Percentiles rank a stretch among this genome's conserved stretches.
phyloP scores from a whole-genome alignment of 2,329 filamentous ascomycete genomes.

The Verticillium albo-atrum region DNA sequence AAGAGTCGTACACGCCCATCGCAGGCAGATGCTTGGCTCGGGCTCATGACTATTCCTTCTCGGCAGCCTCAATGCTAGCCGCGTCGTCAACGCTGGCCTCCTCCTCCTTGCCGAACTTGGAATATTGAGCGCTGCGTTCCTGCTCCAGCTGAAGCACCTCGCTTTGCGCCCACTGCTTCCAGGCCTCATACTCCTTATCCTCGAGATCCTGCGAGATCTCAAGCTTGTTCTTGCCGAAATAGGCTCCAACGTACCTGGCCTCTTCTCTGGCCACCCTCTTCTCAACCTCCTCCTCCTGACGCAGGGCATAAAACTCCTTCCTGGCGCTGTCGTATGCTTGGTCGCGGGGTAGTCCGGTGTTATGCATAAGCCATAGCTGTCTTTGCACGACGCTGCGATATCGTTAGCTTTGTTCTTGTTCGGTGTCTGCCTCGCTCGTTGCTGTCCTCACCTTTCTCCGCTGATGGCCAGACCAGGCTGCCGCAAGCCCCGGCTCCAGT shows the following conservation, averaged over 20 bases:
- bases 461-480: slow-evolving; percentile 74
- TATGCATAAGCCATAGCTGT: slow-evolving; percentile 79
- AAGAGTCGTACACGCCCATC: background rate
- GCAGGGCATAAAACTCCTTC: slow-evolving; percentile 83
- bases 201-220: slow-evolving; percentile 81
- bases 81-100: slow-evolving; percentile 16
- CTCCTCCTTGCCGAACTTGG: slow-evolving; percentile 31
- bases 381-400: slow-evolving; percentile 78
- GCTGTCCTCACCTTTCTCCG: slow-evolving; percentile 68
- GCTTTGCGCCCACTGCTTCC: slow-evolving; percentile 72
- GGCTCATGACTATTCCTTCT: background rate
- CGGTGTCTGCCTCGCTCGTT: background rate
- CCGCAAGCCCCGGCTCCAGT: slow-evolving; percentile 73
- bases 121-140: slow-evolving; percentile 35
- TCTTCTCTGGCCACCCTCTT: slow-evolving; percentile 82
- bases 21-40: background rate
- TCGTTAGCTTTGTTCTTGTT: background rate
- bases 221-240: slow-evolving; percentile 74
- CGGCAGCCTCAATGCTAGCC: slow-evolving; percentile 8
- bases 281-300: slow-evolving; percentile 79
- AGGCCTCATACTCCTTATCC: slow-evolving; percentile 72
- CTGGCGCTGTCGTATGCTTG: slow-evolving; percentile 83
- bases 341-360: slow-evolving; percentile 53
- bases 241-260: slow-evolving; percentile 77
- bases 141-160: slow-evolving; percentile 38